Evolutionary conservation across 768 basidiomycete genomes (phyloP), one percentile per base, ranked within the genome.

Genomic region (Lentinula detonsa): DNA sequence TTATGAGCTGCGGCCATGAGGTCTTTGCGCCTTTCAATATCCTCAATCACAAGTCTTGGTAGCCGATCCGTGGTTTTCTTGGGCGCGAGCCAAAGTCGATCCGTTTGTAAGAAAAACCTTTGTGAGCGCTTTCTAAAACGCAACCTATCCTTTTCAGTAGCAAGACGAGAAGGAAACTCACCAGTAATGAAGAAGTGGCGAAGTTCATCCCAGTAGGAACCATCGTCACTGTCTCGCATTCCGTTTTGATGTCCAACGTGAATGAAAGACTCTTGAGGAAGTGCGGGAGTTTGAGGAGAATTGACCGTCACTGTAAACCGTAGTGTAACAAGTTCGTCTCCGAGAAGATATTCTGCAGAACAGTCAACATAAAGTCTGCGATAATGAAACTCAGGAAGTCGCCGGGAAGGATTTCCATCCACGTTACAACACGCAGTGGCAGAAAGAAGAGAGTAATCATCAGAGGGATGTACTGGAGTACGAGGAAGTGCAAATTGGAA

Each of bases 1-100:
- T 72, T 67, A 39, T 76, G 73, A 0, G 70, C 72, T 7, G 64
- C 37, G 0, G 60, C 62, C 23, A 74, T 58, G 1, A 75, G 51
- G 5, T 64, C 59, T 0, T 56, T 18, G 13, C 68, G 61, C 1
- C 9, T 53, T 9, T 31, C 34, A 0, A 21, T 0, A 9, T 68
- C 58, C 10, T 60, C 57, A 15, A 74, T 65, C 0, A 74, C 70
- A 0, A 74, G 61, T 5, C 68, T 49, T 8, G 72, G 73, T 1
- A 57, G 59, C n/a, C 46, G 5, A 1, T 54, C 57, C 2, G 43
- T 42, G 18, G 49, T 13, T 15, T 62, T 62, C 39, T 65, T 67
- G 3, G 57, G 61, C 0, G 46, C 39, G 3, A 31, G 23, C 68
- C 67, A 72, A 0, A 74, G 60, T 1, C 63, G 33, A 1, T 62